Conservation (phyloP, 805 yeast species). For the Myxozyma melibiosi region DNA sequence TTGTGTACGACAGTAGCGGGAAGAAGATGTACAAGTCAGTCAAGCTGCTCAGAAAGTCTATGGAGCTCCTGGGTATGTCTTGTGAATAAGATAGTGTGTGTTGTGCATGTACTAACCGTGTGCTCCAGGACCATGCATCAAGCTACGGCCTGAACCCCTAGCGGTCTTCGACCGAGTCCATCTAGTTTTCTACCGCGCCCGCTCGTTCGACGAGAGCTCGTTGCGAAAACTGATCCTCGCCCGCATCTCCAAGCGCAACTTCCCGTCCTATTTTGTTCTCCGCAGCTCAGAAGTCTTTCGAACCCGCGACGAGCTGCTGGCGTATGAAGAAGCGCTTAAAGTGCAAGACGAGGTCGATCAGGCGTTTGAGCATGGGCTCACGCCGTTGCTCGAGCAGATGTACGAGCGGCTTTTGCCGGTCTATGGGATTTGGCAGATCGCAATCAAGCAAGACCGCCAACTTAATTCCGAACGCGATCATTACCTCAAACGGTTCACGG, state of each 20-base stretch:
- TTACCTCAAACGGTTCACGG: conserved; percentile 29
- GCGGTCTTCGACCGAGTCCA: conserved; percentile 28
- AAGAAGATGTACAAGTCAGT: conserved; percentile 2
- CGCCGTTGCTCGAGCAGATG: conserved; percentile 2
- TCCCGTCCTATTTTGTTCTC: conserved; percentile 23
- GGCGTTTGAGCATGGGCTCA: conserved; percentile 8
- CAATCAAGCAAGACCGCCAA: not conserved
- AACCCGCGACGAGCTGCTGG: conserved; percentile 22
- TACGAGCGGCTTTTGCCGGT: conserved; percentile 13
- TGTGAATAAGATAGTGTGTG: not conserved
- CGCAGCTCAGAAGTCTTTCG: conserved; percentile 31
- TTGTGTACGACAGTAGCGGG: conserved; percentile 18
- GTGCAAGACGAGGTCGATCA: conserved; percentile 19
- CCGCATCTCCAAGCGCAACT: conserved; percentile 19
- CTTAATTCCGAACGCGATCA: conserved; percentile 15
- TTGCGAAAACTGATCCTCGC: conserved; percentile 26
- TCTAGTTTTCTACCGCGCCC: conserved; percentile 28
- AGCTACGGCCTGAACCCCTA: conserved; percentile 1
- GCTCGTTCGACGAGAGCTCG: conserved; percentile 16
- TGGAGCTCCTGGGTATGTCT: conserved; percentile 15
- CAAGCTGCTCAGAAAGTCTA: conserved; percentile 4
- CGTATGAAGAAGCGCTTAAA: conserved; percentile 29
- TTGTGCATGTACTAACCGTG: too few relatives aligned
- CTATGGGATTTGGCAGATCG: conserved; percentile 12
- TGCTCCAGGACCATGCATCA: conserved; percentile 22